Conservation (phyloP, 2,329 filamentous ascomycete genomes). For the Fusarium lyarnte region DNA sequence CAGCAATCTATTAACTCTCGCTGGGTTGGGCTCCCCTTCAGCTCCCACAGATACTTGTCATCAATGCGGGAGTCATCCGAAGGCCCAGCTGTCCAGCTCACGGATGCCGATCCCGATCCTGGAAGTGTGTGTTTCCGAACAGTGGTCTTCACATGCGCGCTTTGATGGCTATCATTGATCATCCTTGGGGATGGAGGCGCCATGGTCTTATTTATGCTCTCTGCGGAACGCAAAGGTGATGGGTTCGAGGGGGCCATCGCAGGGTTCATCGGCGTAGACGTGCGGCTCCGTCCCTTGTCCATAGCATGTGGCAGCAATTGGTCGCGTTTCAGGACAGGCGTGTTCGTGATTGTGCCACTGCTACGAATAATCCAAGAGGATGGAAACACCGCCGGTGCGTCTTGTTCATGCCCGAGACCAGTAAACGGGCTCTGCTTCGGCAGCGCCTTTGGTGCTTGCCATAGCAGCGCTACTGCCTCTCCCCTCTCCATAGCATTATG, state of each 20-base stretch:
- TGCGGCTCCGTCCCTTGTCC: background rate
- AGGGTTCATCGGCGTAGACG: background rate
- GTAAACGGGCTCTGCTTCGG: background rate
- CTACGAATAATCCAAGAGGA: background rate
- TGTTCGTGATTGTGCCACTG: background rate
- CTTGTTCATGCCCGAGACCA: background rate
- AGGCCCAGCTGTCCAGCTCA: background rate
- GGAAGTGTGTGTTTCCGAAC: background rate
- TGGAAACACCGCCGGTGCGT: background rate
- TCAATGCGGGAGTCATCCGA: background rate
- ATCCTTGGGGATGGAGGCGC: background rate
- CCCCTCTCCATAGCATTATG: background rate
- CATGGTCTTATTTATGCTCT: background rate
- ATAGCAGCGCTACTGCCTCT: background rate
- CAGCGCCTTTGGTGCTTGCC: background rate
- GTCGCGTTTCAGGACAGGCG: background rate
- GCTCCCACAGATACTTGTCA: background rate
- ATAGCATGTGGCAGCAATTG: background rate
- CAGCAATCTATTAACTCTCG: background rate
- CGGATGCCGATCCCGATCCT: background rate
- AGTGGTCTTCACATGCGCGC: background rate
- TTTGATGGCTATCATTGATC: background rate
- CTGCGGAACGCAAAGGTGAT: background rate
- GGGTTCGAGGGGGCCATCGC: background rate
- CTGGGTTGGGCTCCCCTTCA: background rate